These are phyloP conservation scores for Tetracladium setigerum DNA, from an alignment of 495 filamentous ascomycete genomes.

Conservation along the genomic window DNA sequence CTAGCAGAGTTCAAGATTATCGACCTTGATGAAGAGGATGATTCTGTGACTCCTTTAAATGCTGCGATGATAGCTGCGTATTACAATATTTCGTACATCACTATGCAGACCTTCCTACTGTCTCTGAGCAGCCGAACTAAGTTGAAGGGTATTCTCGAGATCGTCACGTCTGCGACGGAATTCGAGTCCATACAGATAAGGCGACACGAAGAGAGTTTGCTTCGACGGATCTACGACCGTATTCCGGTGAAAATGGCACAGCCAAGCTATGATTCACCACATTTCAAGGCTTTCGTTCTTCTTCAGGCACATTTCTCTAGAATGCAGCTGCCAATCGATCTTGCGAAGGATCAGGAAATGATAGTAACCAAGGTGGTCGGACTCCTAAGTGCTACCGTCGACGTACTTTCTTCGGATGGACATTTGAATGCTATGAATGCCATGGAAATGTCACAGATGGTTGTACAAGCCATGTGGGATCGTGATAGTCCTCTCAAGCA, in stretches of 20 bases:
- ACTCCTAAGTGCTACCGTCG: slow-evolving; percentile 84
- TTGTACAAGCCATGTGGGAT: slow-evolving; percentile 98
- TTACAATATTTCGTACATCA: slow-evolving; percentile 99
- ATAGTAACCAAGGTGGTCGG: slow-evolving; percentile 81
- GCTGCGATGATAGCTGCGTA: slow-evolving; percentile 97
- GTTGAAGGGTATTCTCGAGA: slow-evolving; percentile 93
- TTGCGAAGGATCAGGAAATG: slow-evolving; percentile 93
- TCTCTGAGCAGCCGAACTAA: slow-evolving; percentile 83
- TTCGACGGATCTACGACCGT: slow-evolving; percentile 89
- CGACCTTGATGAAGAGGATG: slow-evolving; percentile 94
- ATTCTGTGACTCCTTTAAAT: slow-evolving; percentile 81
- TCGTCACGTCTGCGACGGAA: slow-evolving; percentile 93
- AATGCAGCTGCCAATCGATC: slow-evolving; percentile 90
- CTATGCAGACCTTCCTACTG: slow-evolving; percentile 99
- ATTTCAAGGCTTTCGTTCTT: slow-evolving; percentile 96
- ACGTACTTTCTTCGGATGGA: slow-evolving; percentile 92
- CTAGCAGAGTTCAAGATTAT: slow-evolving; percentile 91
- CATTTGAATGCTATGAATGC: slow-evolving; percentile 95
- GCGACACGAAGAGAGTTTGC: slow-evolving; percentile 81
- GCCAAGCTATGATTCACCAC: slow-evolving; percentile 80
- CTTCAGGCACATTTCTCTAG: slow-evolving; percentile 96
- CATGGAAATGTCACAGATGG: slow-evolving; percentile 99
- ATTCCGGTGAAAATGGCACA: slow-evolving; percentile 91
- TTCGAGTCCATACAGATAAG: slow-evolving; percentile 94
- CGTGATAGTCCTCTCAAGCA: slow-evolving; percentile 94